These are phyloP conservation scores for Hydrangea macrophylla DNA, from an alignment of 148 eudicot genomes.

Conservation along the genomic window DNA sequence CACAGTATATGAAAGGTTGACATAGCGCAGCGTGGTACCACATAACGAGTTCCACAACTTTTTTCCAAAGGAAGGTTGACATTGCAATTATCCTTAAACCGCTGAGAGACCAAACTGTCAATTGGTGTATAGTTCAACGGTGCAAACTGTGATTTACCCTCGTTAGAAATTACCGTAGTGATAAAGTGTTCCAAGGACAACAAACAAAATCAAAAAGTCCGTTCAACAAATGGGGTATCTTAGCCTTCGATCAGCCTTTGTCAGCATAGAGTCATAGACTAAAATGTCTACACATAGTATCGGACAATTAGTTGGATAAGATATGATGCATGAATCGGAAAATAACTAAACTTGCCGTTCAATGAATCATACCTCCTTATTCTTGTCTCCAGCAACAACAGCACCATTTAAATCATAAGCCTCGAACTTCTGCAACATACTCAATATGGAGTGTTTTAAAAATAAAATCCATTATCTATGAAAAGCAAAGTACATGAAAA, in stretches of 20 bases:
- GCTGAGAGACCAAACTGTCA: background rate
- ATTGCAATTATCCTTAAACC: background rate
- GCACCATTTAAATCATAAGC: conserved; percentile 77
- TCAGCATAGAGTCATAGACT: background rate
- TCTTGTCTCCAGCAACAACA: conserved; percentile 85
- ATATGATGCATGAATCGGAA: background rate
- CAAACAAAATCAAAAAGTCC: too few species aligned
- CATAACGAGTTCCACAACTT: background rate
- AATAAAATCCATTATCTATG: background rate
- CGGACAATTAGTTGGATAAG: background rate
- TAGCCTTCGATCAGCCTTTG: background rate
- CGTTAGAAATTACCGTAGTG: background rate
- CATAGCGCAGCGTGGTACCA: too few species aligned
- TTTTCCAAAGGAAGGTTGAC: background rate
- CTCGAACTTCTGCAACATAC: conserved; percentile 76
- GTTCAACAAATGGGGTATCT: background rate
- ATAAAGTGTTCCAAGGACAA: too few species aligned
- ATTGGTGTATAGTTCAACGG: too few species aligned
- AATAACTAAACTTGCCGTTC: background rate
- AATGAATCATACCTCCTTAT: conserved; percentile 66
- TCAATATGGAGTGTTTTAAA: background rate
- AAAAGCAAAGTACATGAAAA: background rate
- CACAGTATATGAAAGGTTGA: too few species aligned
- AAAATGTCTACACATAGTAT: background rate
- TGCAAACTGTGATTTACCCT: background rate